A percentile compares a stretch with the other conserved stretches of the same genome.
Conservation (phyloP, 306 rosid species). For the Cucurbita pepo region DNA sequence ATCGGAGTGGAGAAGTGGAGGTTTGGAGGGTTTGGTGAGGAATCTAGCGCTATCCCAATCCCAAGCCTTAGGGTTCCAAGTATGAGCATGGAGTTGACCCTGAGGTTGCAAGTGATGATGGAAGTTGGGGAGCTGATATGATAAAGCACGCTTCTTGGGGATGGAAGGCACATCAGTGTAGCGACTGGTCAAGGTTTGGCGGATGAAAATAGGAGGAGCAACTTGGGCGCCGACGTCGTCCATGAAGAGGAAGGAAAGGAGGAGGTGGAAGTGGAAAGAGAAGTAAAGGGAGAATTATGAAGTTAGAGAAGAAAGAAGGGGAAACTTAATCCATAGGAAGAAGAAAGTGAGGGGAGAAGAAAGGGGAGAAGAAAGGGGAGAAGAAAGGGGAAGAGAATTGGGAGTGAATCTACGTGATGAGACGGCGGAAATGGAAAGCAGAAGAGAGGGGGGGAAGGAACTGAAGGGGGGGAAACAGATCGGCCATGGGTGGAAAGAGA, state of each 20-base stretch:
- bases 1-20: neutral
- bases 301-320: neutral
- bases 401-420: neutral
- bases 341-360: neutral
- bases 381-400: too few species aligned
- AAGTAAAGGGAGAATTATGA: neutral
- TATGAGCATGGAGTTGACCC: constrained; percentile 12
- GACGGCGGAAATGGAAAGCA: neutral
- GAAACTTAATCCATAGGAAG: neutral
- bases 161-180: constrained; percentile 21
- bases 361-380: too few species aligned
- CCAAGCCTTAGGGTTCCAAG: constrained; percentile 61
- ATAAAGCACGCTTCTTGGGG: constrained; percentile 54
- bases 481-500: neutral
- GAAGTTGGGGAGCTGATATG: constrained; percentile 22
- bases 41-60: constrained; percentile 62
- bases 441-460: neutral
- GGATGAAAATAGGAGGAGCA: constrained; percentile 38
- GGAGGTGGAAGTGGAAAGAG: neutral
- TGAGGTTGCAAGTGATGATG: constrained; percentile 16
- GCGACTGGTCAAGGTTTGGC: constrained; percentile 16
- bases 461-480: too few species aligned
- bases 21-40: constrained; percentile 23
- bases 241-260: constrained; percentile 13
- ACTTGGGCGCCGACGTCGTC: constrained; percentile 52